These are phyloP conservation scores for Cenococcum geophilum DNA, from an alignment of 495 filamentous ascomycete genomes.

Conservation along the genomic window DNA sequence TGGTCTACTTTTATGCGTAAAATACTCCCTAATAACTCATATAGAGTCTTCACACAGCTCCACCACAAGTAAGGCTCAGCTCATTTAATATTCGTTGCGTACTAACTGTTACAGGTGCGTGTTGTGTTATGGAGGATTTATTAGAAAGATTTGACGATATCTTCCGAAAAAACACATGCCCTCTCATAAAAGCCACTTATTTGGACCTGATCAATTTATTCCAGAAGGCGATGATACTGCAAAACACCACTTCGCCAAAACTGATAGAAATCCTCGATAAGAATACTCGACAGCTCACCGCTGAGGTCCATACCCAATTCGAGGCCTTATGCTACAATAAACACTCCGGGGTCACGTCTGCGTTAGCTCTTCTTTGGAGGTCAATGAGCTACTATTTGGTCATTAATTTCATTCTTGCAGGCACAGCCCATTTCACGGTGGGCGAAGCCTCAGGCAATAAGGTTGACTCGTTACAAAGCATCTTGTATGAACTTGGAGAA, in stretches of 20 bases:
- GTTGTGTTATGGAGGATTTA: neutral
- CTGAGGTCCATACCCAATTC: neutral
- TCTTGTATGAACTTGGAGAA: neutral
- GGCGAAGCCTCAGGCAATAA: neutral
- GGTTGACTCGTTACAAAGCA: neutral
- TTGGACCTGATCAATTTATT: conserved; percentile 28
- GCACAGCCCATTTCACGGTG: neutral
- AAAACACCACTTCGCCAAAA: neutral
- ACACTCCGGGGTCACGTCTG: neutral
- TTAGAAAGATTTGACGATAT: neutral
- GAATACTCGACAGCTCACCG: neutral
- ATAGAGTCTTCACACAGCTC: neutral
- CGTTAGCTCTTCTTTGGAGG: neutral
- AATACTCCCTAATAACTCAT: conserved; percentile 41
- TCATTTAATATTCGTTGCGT: too few relatives aligned
- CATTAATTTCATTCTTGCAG: neutral
- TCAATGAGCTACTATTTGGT: neutral
- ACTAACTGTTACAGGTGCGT: neutral
- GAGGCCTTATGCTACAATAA: neutral
- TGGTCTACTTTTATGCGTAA: conserved; percentile 49
- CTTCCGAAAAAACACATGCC: conserved; percentile 20
- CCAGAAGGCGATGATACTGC: neutral
- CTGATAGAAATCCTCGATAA: neutral
- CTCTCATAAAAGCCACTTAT: conserved; percentile 34
- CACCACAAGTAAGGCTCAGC: neutral